Conservation (phyloP, 1,139 yeast genomes). For the Saccharomyces uvarum region DNA sequence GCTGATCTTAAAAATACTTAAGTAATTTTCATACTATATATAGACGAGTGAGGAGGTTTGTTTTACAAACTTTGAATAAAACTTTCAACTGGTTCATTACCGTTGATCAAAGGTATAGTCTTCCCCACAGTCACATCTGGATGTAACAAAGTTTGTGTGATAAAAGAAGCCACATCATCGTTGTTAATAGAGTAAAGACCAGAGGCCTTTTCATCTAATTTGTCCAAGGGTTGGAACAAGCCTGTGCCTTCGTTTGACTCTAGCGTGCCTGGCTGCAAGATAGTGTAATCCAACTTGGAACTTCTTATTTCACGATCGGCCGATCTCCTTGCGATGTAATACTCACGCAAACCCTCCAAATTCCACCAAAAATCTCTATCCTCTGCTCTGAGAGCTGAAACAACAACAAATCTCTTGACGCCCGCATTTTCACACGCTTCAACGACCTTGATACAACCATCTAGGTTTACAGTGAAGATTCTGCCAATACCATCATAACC, state of each 20-base stretch:
- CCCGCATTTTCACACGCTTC: constrained; percentile 46
- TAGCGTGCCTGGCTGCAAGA: constrained; percentile 45
- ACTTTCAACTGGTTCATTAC: constrained; percentile 28
- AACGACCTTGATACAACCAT: constrained; percentile 51
- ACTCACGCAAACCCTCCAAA: constrained; percentile 32
- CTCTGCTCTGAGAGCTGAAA: constrained; percentile 52
- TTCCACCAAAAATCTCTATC: constrained; percentile 40
- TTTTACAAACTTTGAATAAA: constrained; percentile 17
- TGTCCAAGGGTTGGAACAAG: constrained; percentile 24
- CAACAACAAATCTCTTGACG: constrained; percentile 43
- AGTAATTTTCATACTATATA: neutral
- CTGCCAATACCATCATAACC: constrained; percentile 45
- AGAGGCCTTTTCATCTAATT: constrained; percentile 11
- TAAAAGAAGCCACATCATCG: constrained; percentile 28
- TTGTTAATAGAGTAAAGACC: constrained; percentile 14
- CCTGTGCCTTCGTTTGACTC: constrained; percentile 38
- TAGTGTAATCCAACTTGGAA: constrained; percentile 44
- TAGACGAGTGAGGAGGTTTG: neutral
- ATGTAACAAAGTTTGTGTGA: constrained; percentile 21
- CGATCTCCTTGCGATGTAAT: constrained; percentile 47
- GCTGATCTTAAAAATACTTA: neutral
- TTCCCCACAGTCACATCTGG: constrained; percentile 27
- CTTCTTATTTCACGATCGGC: constrained; percentile 43
- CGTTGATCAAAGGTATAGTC: constrained; percentile 32
- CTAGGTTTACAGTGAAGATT: constrained; percentile 54